Evolutionary conservation across 2,329 filamentous ascomycete genomes (phyloP).

Genomic region (Calonectria multiphialidica): DNA sequence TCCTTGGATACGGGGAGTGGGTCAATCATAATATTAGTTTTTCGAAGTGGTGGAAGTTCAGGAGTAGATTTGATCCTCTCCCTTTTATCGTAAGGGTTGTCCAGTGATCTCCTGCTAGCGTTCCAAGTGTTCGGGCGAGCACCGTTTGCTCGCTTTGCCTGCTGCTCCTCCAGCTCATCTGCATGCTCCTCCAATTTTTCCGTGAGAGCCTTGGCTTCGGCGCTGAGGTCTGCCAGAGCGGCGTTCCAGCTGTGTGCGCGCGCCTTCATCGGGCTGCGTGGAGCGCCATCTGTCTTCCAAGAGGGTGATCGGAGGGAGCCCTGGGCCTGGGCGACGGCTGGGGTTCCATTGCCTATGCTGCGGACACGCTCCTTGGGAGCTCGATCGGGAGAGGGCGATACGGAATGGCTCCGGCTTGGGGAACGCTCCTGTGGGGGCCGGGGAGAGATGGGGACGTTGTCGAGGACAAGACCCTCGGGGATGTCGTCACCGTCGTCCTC

Average conservation of each 20-base stretch:
- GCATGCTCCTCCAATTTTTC: conserved; percentile 86
- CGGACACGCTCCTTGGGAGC: conserved; percentile 63
- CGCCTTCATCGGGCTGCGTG: conserved; percentile 59
- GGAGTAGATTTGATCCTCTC: conserved; percentile 74
- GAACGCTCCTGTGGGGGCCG: conserved; percentile 68
- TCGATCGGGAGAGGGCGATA: conserved; percentile 66
- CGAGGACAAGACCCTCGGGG: conserved; percentile 82
- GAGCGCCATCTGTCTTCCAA: conserved; percentile 62
- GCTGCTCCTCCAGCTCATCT: conserved; percentile 65
- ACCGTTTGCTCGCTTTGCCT: conserved; percentile 46
- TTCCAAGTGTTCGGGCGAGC: conserved; percentile 57
- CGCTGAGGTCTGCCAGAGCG: conserved; percentile 75
- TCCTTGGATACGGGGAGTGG: conserved; percentile 87
- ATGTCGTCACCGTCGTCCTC: conserved; percentile 83
- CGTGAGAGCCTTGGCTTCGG: conserved; percentile 80
- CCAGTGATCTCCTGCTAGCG: conserved; percentile 47
- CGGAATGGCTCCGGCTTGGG: conserved; percentile 65
- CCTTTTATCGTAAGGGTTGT: conserved; percentile 56
- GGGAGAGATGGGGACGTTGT: conserved; percentile 88
- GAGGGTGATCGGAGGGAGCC: conserved; percentile 70
- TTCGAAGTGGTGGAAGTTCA: conserved; percentile 76
- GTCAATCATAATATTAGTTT: conserved; percentile 86
- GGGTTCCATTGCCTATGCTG: conserved; percentile 74
- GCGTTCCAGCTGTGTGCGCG: conserved; percentile 82
- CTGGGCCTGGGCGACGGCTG: conserved; percentile 68